These are phyloP conservation scores for Tetrapisispora namnaoensis DNA, from an alignment of 805 yeast species.

Conservation along the genomic window DNA sequence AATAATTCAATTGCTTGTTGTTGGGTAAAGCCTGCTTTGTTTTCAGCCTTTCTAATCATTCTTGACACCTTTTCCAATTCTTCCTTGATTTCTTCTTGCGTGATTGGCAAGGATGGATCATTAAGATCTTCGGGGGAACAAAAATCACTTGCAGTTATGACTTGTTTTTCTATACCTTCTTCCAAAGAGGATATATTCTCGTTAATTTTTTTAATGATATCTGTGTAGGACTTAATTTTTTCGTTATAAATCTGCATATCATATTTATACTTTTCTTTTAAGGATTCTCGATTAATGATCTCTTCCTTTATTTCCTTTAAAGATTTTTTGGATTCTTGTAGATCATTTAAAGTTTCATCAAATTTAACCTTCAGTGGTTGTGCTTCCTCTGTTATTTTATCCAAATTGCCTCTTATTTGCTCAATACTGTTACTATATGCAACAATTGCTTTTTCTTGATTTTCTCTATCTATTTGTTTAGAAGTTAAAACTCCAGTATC, in stretches of 20 bases:
- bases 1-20: conserved; percentile 46
- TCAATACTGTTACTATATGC: conserved; percentile 21
- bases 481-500: conserved; percentile 24
- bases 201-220: conserved; percentile 16
- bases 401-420: conserved; percentile 18
- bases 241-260: conserved; percentile 19
- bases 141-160: conserved; percentile 29
- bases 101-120: conserved; percentile 31
- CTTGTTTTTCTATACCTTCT: conserved; percentile 22
- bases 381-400: conserved; percentile 11
- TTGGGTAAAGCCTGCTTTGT: conserved; percentile 42
- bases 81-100: conserved; percentile 38
- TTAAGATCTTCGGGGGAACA: conserved; percentile 42
- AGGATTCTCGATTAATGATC: conserved; percentile 8
- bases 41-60: conserved; percentile 44
- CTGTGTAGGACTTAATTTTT: conserved; percentile 10
- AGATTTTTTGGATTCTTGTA: conserved; percentile 6
- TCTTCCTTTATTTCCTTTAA: conserved; percentile 13
- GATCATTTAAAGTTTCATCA: conserved; percentile 10
- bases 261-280: conserved; percentile 17
- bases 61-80: conserved; percentile 40
- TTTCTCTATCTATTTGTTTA: conserved; percentile 14
- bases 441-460: conserved; percentile 18
- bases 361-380: conserved; percentile 13
- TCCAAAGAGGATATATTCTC: conserved; percentile 23